Evolutionary conservation across 73 alveolate genomes (phyloP), one percentile per base, ranked within the genome.

Genomic region (Tetrahymena borealis): DNA sequence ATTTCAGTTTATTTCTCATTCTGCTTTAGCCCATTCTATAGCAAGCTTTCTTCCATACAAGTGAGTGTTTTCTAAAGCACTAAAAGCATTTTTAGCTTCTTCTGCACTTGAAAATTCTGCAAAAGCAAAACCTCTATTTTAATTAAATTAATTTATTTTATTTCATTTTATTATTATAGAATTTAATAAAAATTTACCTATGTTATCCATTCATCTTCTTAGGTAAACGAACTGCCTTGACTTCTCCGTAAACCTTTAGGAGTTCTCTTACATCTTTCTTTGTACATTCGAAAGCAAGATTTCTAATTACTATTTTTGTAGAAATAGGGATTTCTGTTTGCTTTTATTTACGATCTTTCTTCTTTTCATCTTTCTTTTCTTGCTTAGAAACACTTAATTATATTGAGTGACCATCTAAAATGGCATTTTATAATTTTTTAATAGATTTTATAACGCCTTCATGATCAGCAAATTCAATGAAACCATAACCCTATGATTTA

Each of bases 41-140:
- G 98, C 99, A 32, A 98, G 93, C 94, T 97, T 98, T 91, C 99
- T 97, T 33, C 99, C 99, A 94, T 98, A 98, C 91, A 98, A 96
- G 94, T 98, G 99, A 32, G 99, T 96, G 94, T 98, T 98, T 94
- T 97, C 96, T 77, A 98, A 95, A 91, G 96, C 94, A 60, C 96
- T 96, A 91, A 97, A 96, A 4, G 99, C 99, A 90, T 95, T 95
- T 95, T 97, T 95, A 8, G 99, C 99, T 79, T 98, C 99, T 91
- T 98, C 99, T 79, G 92, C 96, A 39, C 97, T 96, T 77, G 97
- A 95, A 94, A 98, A 98, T 94, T 98, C 99, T 43, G 98, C 99
- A 93, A 98, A 98, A 15, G 99, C 99, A 96, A 98, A 98, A 31
- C 99, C 99, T 96, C 99, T 95, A 78, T 60, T 60, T 24, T 5